Percentiles rank a stretch among this genome's conserved stretches.
Evolutionary conservation across 495 filamentous ascomycete genomes (phyloP).

Genomic region (Penicillium cinerascens): DNA sequence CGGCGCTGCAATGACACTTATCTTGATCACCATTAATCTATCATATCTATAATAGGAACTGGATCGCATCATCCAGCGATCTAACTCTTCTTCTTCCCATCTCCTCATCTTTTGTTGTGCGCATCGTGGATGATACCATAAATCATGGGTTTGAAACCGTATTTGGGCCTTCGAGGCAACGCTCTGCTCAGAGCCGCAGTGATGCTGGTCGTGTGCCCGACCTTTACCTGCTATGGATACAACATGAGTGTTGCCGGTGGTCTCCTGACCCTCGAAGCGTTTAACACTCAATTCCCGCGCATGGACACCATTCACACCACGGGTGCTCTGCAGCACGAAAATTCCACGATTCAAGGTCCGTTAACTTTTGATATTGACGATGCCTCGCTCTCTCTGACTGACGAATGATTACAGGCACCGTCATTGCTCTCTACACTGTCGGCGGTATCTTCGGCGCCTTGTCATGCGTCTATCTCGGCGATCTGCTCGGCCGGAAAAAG

Average conservation of each 20-base stretch:
- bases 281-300: conserved; percentile 45
- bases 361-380: background rate
- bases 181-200: conserved; percentile 33
- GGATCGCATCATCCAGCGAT: background rate
- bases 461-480: conserved; percentile 29
- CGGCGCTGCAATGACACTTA: background rate
- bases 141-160: conserved; percentile 23
- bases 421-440: conserved; percentile 31
- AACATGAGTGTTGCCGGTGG: conserved; percentile 48
- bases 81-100: background rate
- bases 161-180: conserved; percentile 36
- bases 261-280: conserved; percentile 37
- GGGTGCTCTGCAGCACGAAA: conserved; percentile 27
- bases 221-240: conserved; percentile 51
- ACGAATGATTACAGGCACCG: conserved; percentile 15
- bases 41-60: background rate
- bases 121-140: conserved; percentile 1
- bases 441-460: conserved; percentile 31
- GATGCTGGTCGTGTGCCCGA: conserved; percentile 40
- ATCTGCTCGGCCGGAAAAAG: conserved; percentile 26
- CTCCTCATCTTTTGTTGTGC: background rate
- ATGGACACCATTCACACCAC: conserved; percentile 50
- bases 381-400: background rate
- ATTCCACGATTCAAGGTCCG: conserved; percentile 41
- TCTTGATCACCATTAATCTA: background rate